These are phyloP conservation scores for Colletotrichum godetiae DNA, from an alignment of 2,329 filamentous ascomycete genomes.

Conservation along the genomic window DNA sequence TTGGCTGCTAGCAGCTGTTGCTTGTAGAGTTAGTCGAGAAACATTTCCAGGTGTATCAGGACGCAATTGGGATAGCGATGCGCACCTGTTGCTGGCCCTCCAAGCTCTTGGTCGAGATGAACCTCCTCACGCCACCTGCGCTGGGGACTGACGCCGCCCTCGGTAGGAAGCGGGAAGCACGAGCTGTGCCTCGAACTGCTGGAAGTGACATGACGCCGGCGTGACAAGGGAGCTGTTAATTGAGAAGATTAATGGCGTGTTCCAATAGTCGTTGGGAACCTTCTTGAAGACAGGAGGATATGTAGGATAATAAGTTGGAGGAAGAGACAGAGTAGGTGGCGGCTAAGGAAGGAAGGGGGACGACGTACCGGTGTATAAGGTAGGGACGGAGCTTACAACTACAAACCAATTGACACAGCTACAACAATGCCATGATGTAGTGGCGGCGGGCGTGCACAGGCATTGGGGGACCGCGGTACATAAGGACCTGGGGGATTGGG, in stretches of 20 bases:
- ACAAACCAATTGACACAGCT: conserved; percentile 16
- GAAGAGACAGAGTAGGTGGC: not conserved
- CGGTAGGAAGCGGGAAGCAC: conserved; percentile 57
- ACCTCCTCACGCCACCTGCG: conserved; percentile 44
- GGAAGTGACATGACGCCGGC: conserved; percentile 57
- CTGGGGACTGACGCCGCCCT: conserved; percentile 37
- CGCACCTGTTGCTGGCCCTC: conserved; percentile 72
- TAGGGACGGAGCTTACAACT: conserved; percentile 10
- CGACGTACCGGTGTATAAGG: not conserved
- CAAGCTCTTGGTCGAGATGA: conserved; percentile 58
- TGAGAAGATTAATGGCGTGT: not conserved
- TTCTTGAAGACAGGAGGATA: not conserved
- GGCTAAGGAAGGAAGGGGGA: not conserved
- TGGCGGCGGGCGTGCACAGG: not conserved
- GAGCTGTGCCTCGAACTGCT: conserved; percentile 59
- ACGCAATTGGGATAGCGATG: conserved; percentile 35
- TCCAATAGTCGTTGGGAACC: not conserved
- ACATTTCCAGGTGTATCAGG: not conserved
- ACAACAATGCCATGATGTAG: conserved; percentile 11
- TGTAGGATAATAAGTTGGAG: not conserved
- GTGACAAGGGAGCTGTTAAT: not conserved
- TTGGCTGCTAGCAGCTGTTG: conserved; percentile 80
- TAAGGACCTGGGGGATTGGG: conserved; percentile 21
- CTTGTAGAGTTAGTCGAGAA: not conserved
- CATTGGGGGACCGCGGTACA: conserved; percentile 25